A percentile compares a stretch with the other conserved stretches of the same genome.
phyloP scores from a whole-genome alignment of 2,329 filamentous ascomycete species.

The Nemania sp. region DNA sequence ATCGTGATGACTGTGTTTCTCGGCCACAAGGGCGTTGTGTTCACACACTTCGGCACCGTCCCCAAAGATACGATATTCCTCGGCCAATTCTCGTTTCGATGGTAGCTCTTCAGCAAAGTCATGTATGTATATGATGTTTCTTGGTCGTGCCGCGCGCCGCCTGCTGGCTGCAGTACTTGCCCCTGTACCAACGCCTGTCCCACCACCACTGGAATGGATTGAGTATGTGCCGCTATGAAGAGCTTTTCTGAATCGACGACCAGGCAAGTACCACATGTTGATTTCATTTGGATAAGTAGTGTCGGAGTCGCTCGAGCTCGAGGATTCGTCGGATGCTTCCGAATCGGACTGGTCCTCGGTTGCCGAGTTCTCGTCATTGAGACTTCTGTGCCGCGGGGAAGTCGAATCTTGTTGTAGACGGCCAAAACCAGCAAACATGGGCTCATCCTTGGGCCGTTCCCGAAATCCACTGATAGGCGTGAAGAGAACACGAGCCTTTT shows the following conservation, averaged over 20 bases:
- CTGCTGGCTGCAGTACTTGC: constrained; percentile 59
- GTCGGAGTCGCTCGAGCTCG: constrained; percentile 63
- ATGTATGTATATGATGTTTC: constrained; percentile 76
- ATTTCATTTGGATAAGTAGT: constrained; percentile 66
- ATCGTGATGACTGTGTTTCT: constrained; percentile 70
- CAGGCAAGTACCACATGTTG: constrained; percentile 60
- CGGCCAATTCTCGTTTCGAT: constrained; percentile 75
- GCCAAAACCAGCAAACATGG: constrained; percentile 62
- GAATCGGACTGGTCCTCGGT: constrained; percentile 58
- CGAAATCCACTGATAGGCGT: constrained; percentile 51
- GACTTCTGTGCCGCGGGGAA: constrained; percentile 50
- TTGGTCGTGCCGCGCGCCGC: constrained; percentile 54
- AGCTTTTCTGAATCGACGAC: constrained; percentile 56
- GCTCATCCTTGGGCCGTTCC: constrained; percentile 57
- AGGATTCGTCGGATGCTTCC: constrained; percentile 53
- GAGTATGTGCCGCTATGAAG: constrained; percentile 60
- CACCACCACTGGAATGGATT: constrained; percentile 63
- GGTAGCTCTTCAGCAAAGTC: constrained; percentile 74
- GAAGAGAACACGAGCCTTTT: constrained; percentile 57
- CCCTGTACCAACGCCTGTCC: constrained; percentile 62
- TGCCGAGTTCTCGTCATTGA: constrained; percentile 55
- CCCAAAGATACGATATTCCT: constrained; percentile 82
- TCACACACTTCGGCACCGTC: constrained; percentile 79
- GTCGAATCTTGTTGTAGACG: constrained; percentile 57
- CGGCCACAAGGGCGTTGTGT: constrained; percentile 80